Base-by-base conservation (phyloP, 1,284 basidiomycete genomes). In the Microbotryomycetes sp. region DNA sequence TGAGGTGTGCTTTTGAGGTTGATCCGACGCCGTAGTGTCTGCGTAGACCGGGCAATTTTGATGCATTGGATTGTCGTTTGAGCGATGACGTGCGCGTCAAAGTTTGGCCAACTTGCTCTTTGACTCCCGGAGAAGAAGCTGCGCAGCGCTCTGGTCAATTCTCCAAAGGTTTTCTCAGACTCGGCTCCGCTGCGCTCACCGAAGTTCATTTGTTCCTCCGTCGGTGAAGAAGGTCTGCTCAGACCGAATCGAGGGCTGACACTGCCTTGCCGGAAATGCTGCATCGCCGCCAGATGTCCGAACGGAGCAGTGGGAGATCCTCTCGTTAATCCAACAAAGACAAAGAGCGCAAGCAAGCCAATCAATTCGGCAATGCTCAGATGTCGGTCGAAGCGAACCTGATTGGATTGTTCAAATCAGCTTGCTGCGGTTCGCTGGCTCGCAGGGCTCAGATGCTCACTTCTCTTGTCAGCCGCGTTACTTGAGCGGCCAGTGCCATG, bases 321-420 rank as follows among this genome's bases (percentile, higher is more conserved):
- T 6, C 90, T 82, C 3, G 91, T 93, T 55, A 92, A 78, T 6
- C 83, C 83, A 75, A 92, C 85, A 74, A 92, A 91, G 11, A 91
- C 79, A 27, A 92, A 80, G 2, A 93, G 84, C 0, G 83, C 81
- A 2, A 91, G 79, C 2, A 92, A 79, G 7, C 91, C 80, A 70
- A 86, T 83, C 0, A 93, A 79, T 71, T 93, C 90, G 0, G 86
- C 87, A 41, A 92, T 83, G 3, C 89, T 84, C 0, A 92, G 81
- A 2, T 88, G 82, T 71, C 91, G 90, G 75, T 93, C 90, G 45
- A 91, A 78, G 1, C 85, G 77, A 45, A 93, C 83, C 86, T 89
- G 54, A 5, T n/a, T 28, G 3, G 13, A 23, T 21, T 4, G 31
- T 6, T 27, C n/a, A 13, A n/a, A n/a, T 13, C n/a, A n/a, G n/a